A percentile compares a stretch with the other conserved stretches of the same genome.
phyloP scores from a whole-genome alignment of 257 asterid genomes.

The Eustoma russellianum region DNA sequence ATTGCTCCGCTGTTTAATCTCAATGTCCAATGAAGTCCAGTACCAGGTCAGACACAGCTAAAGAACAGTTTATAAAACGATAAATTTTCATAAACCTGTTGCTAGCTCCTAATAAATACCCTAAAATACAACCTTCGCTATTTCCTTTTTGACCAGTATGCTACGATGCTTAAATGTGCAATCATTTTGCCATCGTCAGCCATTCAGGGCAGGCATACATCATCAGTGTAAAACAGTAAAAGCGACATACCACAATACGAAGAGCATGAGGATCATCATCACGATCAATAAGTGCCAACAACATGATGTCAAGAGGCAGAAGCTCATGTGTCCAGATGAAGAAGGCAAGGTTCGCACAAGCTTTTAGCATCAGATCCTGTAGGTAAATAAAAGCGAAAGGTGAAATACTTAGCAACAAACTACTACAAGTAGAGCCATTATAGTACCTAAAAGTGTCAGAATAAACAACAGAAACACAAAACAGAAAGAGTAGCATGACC shows the following conservation, averaged over 20 bases:
- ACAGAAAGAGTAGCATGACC: slow-evolving; percentile 1
- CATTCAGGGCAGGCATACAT: too few species aligned
- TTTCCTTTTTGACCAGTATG: too few species aligned
- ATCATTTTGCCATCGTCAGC: too few species aligned
- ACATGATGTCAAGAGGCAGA: slow-evolving; percentile 78
- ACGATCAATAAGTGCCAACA: slow-evolving; percentile 86
- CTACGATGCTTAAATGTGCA: too few species aligned
- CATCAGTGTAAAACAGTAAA: too few species aligned
- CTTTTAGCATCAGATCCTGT: slow-evolving; percentile 89
- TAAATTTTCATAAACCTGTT: too few species aligned
- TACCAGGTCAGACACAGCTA: too few species aligned
- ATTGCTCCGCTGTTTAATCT: too few species aligned
- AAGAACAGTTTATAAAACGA: too few species aligned
- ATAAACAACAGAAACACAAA: not conserved
- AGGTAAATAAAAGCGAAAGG: slow-evolving; percentile 11
- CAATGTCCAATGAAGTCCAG: too few species aligned
- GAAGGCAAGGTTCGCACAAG: slow-evolving; percentile 69
- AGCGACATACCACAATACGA: slow-evolving; percentile 69
- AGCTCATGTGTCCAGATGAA: slow-evolving; percentile 95
- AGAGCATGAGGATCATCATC: slow-evolving; percentile 96
- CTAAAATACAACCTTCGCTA: too few species aligned
- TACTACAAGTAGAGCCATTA: not conserved
- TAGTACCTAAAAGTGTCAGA: not conserved
- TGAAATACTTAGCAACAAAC: not conserved
- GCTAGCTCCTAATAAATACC: too few species aligned